phyloP scores from a whole-genome alignment of 495 filamentous ascomycete genomes.

The Penicillium longicatenatum region DNA sequence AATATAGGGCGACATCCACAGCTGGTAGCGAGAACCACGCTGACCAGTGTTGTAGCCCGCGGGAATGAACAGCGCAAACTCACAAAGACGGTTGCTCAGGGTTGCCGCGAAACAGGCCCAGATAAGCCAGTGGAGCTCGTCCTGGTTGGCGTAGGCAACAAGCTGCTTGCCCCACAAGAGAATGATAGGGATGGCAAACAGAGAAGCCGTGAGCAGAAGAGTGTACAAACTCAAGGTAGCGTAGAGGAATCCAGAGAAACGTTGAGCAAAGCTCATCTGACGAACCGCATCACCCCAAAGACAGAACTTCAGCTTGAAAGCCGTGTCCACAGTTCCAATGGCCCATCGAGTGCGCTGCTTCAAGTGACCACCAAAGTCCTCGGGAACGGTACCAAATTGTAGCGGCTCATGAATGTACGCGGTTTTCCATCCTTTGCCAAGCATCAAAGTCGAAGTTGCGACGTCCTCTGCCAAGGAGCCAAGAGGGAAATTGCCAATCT shows the following conservation, averaged over 20 bases:
- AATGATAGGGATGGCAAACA: constrained; percentile 49
- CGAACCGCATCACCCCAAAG: constrained; percentile 39
- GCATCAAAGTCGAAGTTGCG: constrained; percentile 47
- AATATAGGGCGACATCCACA: constrained; percentile 51
- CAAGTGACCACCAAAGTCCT: constrained; percentile 46
- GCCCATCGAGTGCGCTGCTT: constrained; percentile 57
- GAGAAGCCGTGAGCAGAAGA: constrained; percentile 41
- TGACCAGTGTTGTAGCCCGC: constrained; percentile 49
- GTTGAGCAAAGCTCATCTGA: constrained; percentile 36
- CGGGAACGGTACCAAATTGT: constrained; percentile 55
- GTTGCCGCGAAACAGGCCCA: constrained; percentile 46
- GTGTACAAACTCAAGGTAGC: constrained; percentile 45
- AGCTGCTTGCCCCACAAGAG: constrained; percentile 47
- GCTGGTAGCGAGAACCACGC: constrained; percentile 39
- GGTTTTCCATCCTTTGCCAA: constrained; percentile 53
- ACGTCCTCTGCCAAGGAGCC: constrained; percentile 56
- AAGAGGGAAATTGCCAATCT: constrained; percentile 53
- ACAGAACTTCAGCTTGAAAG: constrained; percentile 48
- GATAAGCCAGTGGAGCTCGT: constrained; percentile 50
- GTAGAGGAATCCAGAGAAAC: constrained; percentile 49
- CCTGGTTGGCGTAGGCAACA: constrained; percentile 43
- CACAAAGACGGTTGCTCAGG: constrained; percentile 42
- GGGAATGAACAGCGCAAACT: constrained; percentile 45
- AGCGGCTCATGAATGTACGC: constrained; percentile 52
- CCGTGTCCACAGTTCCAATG: constrained; percentile 47